phyloP scores from a whole-genome alignment of 1,284 basidiomycete genomes.

The Heterobasidion parviporum region DNA sequence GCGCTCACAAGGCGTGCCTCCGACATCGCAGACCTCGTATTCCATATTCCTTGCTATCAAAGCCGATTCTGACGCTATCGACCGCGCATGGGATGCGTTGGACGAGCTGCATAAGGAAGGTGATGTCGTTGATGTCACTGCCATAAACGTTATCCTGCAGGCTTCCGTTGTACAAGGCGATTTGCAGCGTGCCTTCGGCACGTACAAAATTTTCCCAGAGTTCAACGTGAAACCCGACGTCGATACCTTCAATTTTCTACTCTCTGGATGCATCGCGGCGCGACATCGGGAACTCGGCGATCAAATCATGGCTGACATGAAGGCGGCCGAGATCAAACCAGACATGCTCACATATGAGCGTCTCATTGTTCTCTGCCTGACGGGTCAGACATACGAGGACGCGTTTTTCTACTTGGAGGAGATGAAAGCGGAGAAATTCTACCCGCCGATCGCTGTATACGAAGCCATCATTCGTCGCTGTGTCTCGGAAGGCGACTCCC shows the following conservation, averaged over 20 bases:
- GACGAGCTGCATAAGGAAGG: slow-evolving; percentile 51
- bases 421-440: slow-evolving; percentile 61
- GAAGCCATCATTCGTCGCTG: slow-evolving; percentile 55
- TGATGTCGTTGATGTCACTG: slow-evolving; percentile 43
- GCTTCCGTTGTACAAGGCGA: slow-evolving; percentile 59
- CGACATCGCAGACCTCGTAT: slow-evolving; percentile 36
- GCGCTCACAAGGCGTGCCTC: slow-evolving; percentile 37
- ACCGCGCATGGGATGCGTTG: slow-evolving; percentile 57
- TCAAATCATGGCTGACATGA: slow-evolving; percentile 54
- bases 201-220: slow-evolving; percentile 56
- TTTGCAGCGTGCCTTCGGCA: slow-evolving; percentile 69
- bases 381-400: slow-evolving; percentile 70
- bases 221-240: slow-evolving; percentile 50
- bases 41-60: slow-evolving; percentile 46
- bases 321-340: slow-evolving; percentile 42
- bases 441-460: slow-evolving; percentile 54
- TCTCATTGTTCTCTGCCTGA: slow-evolving; percentile 62
- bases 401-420: slow-evolving; percentile 85
- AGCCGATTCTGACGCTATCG: slow-evolving; percentile 44
- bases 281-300: slow-evolving; percentile 55
- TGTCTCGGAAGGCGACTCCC: slow-evolving; percentile 43
- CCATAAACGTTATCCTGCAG: slow-evolving; percentile 59
- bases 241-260: slow-evolving; percentile 64
- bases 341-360: slow-evolving; percentile 55
- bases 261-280: slow-evolving; percentile 53